Base-by-base conservation (phyloP, 768 basidiomycete species). In the Phlebiopsis gigantea region DNA sequence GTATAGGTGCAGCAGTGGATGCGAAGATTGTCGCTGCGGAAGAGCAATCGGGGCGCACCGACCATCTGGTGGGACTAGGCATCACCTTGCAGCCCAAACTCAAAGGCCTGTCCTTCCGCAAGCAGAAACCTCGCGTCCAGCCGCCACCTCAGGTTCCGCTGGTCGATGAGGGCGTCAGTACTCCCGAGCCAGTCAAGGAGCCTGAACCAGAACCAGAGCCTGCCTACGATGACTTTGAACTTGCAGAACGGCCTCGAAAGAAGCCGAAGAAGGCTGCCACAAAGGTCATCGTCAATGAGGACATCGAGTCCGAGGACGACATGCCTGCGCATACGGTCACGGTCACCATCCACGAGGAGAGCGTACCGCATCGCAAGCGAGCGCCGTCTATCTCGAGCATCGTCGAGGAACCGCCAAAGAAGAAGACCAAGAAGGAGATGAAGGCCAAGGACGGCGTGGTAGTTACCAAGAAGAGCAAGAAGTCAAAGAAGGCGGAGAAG, bases 281-380 rank as follows among this genome's bases (percentile, higher is more conserved):
- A 34, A 61, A 59, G 61, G 58, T 56, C 51, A 61, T 62, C 5
- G 52, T 62, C 24, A 55, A 55, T 30, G 65, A 62, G 48, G 62
- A 84, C 42, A 61, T 81, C 41, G 87, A 86, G 73, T 82, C 79
- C 5, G 87, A 87, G 63, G 80, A 81, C 39, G 87, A 86, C 54
- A 71, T 62, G 10, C 55, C 63, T 25, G 71, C 63, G 10, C 63
- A 71, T 0, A 70, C 57, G 28, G 31, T 53, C 54, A 57, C 34
- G 22, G 39, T 54, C 26, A 53, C 53, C 19, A 41, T 51, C n/a
- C 28, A 39, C 47, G 48, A 29, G 44, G 55, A 56, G 14, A 30
- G 47, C 5, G 28, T 29, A 39, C 31, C 50, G 24, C 10, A 46
- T 53, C 66, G 63, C 34, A 73, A 73, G 60, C 55, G 71, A 39